Evolutionary conservation across 805 yeast species (phyloP).

Genomic region (Saturnispora mendoncae): DNA sequence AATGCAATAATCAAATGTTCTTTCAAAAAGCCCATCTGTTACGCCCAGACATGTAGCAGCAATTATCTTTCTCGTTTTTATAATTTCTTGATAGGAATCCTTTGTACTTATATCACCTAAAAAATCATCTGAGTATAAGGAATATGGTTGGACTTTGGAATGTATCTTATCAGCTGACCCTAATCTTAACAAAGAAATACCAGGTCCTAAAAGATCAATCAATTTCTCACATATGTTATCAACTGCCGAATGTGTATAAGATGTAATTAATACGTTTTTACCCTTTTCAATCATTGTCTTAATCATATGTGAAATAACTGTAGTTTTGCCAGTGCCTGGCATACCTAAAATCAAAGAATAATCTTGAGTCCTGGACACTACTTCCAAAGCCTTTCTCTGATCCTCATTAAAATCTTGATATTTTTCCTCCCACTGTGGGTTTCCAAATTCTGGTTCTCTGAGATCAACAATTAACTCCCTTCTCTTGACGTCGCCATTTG

Average conservation of each 20-base stretch:
- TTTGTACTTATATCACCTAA: slow-evolving; percentile 25
- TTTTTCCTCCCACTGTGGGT: slow-evolving; percentile 14
- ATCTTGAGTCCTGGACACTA: slow-evolving; percentile 57
- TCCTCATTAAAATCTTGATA: slow-evolving; percentile 47
- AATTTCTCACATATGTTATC: slow-evolving; percentile 82
- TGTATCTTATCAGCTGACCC: slow-evolving; percentile 59
- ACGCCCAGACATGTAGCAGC: slow-evolving; percentile 86
- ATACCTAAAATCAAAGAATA: slow-evolving; percentile 82
- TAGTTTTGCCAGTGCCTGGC: slow-evolving; percentile 98
- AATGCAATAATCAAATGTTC: slow-evolving; percentile 80
- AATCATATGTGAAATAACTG: slow-evolving; percentile 74
- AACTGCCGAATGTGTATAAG: slow-evolving; percentile 93
- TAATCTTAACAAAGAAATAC: slow-evolving; percentile 49
- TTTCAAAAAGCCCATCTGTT: slow-evolving; percentile 49
- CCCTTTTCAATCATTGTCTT: slow-evolving; percentile 47
- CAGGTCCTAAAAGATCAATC: slow-evolving; percentile 26
- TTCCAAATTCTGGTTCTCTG: slow-evolving; percentile 36
- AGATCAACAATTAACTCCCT: slow-evolving; percentile 47
- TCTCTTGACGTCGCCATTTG: slow-evolving; percentile 35
- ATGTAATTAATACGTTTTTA: slow-evolving; percentile 66
- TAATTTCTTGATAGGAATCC: slow-evolving; percentile 39
- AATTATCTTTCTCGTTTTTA: slow-evolving; percentile 58
- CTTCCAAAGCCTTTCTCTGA: slow-evolving; percentile 61
- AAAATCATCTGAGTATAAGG: slow-evolving; percentile 35
- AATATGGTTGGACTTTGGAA: slow-evolving; percentile 45